Evolutionary conservation across 225 moss, liverwort and hornwort genomes (phyloP).

Genomic region (Physcomitrellopsis africana): DNA sequence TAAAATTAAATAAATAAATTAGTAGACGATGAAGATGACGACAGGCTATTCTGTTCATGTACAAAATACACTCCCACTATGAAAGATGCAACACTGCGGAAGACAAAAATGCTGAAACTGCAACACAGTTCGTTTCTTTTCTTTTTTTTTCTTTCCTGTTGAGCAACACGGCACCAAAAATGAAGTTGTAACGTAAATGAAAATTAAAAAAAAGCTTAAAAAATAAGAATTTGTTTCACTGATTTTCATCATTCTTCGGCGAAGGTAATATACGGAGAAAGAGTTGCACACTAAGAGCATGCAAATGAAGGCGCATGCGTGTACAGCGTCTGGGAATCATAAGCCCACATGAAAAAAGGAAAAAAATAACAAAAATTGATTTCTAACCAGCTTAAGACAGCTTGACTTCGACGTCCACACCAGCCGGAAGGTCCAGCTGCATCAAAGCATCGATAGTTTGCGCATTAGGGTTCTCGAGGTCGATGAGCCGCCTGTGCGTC

Average conservation of each 20-base stretch:
- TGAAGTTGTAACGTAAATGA: background rate
- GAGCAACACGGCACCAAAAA: no score
- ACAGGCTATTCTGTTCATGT: no score
- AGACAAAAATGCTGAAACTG: no score
- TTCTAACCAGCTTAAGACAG: conserved; percentile 32
- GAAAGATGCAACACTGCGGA: no score
- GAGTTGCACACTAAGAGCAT: conserved; percentile 23
- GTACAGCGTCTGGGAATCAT: conserved; percentile 20
- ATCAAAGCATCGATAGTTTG: conserved; percentile 97
- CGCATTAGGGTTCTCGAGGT: conserved; percentile 90
- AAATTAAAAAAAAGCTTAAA: background rate
- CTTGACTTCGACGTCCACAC: conserved; percentile 56
- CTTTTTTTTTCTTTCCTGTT: no score
- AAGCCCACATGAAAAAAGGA: background rate
- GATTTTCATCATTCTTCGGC: conserved; percentile 26
- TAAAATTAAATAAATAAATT: no score
- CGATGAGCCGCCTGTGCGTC: conserved; percentile 90
- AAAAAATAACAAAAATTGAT: conserved; percentile 9
- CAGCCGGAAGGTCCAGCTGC: conserved; percentile 93
- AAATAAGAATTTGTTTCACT: conserved; percentile 15
- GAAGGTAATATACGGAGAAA: conserved; percentile 22
- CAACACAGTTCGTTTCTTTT: no score
- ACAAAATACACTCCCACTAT: no score
- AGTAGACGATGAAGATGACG: no score
- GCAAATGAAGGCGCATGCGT: conserved; percentile 27